These are phyloP conservation scores for Arthrobotrys megalospora DNA, from an alignment of 2,329 filamentous ascomycete genomes.

Conservation along the genomic window DNA sequence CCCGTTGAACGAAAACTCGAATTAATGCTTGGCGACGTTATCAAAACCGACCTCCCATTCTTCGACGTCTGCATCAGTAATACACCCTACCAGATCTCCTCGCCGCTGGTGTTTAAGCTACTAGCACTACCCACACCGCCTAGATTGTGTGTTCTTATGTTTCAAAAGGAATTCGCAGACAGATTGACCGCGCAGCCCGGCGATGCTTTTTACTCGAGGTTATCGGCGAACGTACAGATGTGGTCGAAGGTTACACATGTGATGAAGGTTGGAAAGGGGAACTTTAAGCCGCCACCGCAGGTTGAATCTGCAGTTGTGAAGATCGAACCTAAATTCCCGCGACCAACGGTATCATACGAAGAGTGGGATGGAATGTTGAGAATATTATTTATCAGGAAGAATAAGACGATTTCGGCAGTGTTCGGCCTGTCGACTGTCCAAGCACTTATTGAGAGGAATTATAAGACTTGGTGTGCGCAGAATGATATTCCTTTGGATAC, in stretches of 20 bases:
- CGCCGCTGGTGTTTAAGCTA: conserved; percentile 91
- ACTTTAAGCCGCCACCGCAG: conserved; percentile 93
- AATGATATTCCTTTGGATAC: conserved; percentile 73
- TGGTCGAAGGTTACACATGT: conserved; percentile 79
- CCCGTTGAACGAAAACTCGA: conserved; percentile 87
- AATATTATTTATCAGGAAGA: conserved; percentile 88
- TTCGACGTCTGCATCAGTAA: conserved; percentile 90
- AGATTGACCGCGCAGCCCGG: conserved; percentile 89
- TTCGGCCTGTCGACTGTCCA: conserved; percentile 85
- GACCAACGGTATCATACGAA: conserved; percentile 90
- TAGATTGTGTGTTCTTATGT: conserved; percentile 90
- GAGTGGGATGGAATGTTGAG: conserved; percentile 94
- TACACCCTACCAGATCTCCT: conserved; percentile 85
- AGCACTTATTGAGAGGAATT: conserved; percentile 87
- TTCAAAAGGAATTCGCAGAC: conserved; percentile 94
- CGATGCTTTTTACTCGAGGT: conserved; percentile 89
- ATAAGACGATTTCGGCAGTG: conserved; percentile 86
- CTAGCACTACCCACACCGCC: conserved; percentile 86
- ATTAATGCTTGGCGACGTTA: conserved; percentile 90
- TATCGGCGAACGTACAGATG: conserved; percentile 94
- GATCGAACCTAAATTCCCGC: conserved; percentile 86
- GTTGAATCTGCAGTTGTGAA: conserved; percentile 93
- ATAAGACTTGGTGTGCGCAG: conserved; percentile 89
- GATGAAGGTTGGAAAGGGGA: conserved; percentile 86
- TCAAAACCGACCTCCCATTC: conserved; percentile 84